Conservation (phyloP, 208 protist genomes). For the Trypanosoma boissoni region DNA sequence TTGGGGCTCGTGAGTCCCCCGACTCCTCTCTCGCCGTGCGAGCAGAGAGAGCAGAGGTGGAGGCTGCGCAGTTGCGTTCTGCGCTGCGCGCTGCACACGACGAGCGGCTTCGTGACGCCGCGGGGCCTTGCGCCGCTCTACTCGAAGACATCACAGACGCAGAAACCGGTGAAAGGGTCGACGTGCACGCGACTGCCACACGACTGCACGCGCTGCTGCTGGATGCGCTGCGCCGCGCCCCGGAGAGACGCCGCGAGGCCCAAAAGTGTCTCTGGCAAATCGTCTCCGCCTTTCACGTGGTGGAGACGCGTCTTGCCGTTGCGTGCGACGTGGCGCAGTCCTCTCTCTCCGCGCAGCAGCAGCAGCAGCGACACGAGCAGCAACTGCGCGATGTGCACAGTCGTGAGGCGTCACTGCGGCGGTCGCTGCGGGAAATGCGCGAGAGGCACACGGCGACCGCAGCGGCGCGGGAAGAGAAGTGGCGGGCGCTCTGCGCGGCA, state of each 20-base stretch:
- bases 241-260: slow-evolving; percentile 35
- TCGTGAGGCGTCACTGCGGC: slow-evolving; percentile 38
- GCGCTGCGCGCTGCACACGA: too few species aligned
- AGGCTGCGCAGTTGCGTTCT: too few species aligned
- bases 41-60: too few species aligned
- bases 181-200: slow-evolving; percentile 52
- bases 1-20: too few species aligned
- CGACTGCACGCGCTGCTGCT: slow-evolving; percentile 59
- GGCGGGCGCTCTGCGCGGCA: slow-evolving; percentile 54
- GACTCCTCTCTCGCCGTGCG: too few species aligned
- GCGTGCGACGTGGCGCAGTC: slow-evolving; percentile 39
- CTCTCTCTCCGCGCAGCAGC: slow-evolving; percentile 1
- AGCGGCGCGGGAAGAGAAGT: slow-evolving; percentile 42
- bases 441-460: too few species aligned
- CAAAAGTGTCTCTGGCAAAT: slow-evolving; percentile 73
- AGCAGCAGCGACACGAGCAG: slow-evolving; percentile 19
- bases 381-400: slow-evolving; percentile 36
- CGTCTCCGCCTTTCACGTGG: slow-evolving; percentile 57
- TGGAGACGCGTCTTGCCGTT: slow-evolving; percentile 61
- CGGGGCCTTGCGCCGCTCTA: slow-evolving; percentile 24
- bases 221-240: slow-evolving; percentile 41
- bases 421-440: too few species aligned
- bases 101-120: slow-evolving; percentile 2
- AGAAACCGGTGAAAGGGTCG: slow-evolving; percentile 45
- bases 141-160: slow-evolving; percentile 48